These are phyloP conservation scores for Arthromyces matolae DNA, from an alignment of 768 basidiomycete species.

Conservation along the genomic window DNA sequence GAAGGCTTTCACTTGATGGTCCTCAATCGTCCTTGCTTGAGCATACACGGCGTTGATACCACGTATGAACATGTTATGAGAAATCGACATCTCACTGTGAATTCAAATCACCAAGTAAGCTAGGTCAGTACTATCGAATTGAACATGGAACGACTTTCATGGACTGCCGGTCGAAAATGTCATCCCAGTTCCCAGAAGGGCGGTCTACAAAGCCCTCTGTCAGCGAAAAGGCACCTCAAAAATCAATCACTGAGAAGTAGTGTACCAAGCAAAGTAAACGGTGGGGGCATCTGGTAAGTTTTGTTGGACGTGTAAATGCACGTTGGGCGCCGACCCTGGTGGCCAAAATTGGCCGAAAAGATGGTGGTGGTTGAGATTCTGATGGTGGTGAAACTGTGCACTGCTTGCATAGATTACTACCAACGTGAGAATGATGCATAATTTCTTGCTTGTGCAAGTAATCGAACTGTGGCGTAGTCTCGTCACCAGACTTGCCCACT, in stretches of 20 bases:
- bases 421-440: too few species aligned
- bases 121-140: not conserved
- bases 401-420: too few species aligned
- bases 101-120: not conserved
- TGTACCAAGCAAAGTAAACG: constrained; percentile 6
- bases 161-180: constrained; percentile 25
- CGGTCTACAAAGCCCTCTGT: not conserved
- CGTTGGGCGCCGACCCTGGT: too few species aligned
- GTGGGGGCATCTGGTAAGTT: constrained; percentile 14
- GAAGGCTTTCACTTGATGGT: constrained; percentile 24
- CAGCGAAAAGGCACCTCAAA: not conserved
- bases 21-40: constrained; percentile 20
- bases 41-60: constrained; percentile 25
- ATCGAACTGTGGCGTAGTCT: too few species aligned
- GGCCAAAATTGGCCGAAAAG: too few species aligned
- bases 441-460: too few species aligned
- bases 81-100: constrained; percentile 26
- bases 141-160: constrained; percentile 17
- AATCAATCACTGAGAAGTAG: not conserved
- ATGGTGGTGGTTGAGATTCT: too few species aligned
- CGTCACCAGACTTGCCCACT: too few species aligned
- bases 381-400: too few species aligned
- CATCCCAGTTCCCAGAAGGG: constrained; percentile 25
- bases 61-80: constrained; percentile 28
- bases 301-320: too few species aligned